Conservation (phyloP, 2,329 filamentous ascomycete genomes). For the Tolypocladium capitatum region DNA sequence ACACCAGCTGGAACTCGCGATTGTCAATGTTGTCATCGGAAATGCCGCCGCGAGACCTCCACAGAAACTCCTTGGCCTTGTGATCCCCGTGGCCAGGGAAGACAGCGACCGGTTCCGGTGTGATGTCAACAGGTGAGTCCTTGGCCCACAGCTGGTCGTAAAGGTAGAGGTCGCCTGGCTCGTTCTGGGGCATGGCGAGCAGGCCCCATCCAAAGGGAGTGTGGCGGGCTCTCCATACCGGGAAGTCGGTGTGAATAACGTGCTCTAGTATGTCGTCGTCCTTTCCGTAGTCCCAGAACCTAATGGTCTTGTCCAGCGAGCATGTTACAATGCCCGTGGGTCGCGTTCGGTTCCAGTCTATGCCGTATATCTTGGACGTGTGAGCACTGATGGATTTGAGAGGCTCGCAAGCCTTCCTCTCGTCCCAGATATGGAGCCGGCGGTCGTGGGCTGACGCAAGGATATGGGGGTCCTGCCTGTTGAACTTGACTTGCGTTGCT, state of each 20-base stretch:
- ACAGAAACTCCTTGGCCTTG: conserved; percentile 83
- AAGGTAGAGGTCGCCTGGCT: conserved; percentile 71
- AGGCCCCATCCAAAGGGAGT: conserved; percentile 81
- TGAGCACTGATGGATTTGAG: conserved; percentile 78
- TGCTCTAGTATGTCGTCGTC: conserved; percentile 55
- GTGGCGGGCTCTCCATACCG: conserved; percentile 81
- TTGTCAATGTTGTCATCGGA: conserved; percentile 59
- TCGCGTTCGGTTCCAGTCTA: conserved; percentile 82
- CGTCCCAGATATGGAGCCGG: conserved; percentile 82
- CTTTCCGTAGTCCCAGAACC: conserved; percentile 72
- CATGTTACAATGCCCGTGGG: conserved; percentile 68
- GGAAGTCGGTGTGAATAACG: conserved; percentile 69
- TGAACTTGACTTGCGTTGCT: conserved; percentile 92
- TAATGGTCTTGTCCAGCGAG: conserved; percentile 82
- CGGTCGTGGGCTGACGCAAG: conserved; percentile 84
- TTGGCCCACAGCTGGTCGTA: conserved; percentile 52
- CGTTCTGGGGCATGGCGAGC: conserved; percentile 83
- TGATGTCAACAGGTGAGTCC: conserved; percentile 29
- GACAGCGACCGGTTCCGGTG: conserved; percentile 37
- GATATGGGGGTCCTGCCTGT: conserved; percentile 72
- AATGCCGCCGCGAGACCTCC: conserved; percentile 62
- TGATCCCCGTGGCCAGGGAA: conserved; percentile 49
- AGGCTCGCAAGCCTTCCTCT: conserved; percentile 63
- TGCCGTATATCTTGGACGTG: conserved; percentile 83
- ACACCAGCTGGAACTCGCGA: conserved; percentile 83